Evolutionary conservation across 2,329 filamentous ascomycete genomes (phyloP), one percentile per base, ranked within the genome.

Genomic region (Talaromyces islandicus): DNA sequence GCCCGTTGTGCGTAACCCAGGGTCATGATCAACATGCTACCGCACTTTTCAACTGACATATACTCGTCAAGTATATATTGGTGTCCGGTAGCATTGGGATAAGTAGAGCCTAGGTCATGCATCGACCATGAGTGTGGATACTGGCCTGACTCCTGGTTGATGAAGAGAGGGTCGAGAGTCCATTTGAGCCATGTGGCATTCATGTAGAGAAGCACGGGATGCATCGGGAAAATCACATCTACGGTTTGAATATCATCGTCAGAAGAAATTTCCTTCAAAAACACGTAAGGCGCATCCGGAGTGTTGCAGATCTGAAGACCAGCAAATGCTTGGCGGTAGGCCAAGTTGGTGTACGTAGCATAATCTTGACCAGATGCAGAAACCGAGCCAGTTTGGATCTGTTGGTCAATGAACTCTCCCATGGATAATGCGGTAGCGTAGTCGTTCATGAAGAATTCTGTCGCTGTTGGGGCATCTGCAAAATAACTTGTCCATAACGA

Each of bases 401-500:
- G 70, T 12, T 66, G 63, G 60, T 83, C 80, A 32, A 83, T 71
- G 7, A 68, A 65, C 1, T 67, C 66, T 0, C 75, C 75, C 2
- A 78, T 63, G 5, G 58, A 63, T 35, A 60, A 69, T 0, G 73
- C 72, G 3, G 73, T 68, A 1, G 62, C 46, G 59, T 75, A 81
- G 64, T 83, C 80, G 43, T 76, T 72, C 68, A 82, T 79, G 69
- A 82, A 83, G 64, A 80, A 82, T 0, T 71, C 69, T 25, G 51
- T 46, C 17, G 74, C 73, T 19, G 64, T 72, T 35, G 70, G 61
- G 17, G 80, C 81, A 27, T 75, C 71, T 14, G 64, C 64, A 59
- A 80, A 81, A 58, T 81, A 80, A 57, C 71, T 76, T 32, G 71
- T 80, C 80, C 81, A 84, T 17, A 82, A 69, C 5, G 80, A 79